Evolutionary conservation across 1,284 basidiomycete genomes (phyloP).

Genomic region (Boletus smithii): DNA sequence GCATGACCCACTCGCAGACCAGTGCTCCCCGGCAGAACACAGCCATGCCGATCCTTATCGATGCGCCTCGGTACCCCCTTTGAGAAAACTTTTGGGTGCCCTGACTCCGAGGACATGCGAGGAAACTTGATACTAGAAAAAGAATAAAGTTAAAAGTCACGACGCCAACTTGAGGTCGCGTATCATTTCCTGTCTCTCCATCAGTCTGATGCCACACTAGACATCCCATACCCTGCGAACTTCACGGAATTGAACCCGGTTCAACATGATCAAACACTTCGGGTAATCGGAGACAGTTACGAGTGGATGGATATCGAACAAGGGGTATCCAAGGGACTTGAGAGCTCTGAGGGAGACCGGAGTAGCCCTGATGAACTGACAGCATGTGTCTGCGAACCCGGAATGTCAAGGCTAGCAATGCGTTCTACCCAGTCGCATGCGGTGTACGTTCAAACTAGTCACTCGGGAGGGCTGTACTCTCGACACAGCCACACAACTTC

Average conservation of each 20-base stretch:
- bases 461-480: too few species aligned
- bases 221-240: constrained; percentile 1
- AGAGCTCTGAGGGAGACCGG: neutral
- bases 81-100: neutral
- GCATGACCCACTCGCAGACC: constrained; percentile 14
- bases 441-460: too few species aligned
- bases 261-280: constrained; percentile 24
- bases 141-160: constrained; percentile 21
- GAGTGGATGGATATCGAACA: neutral
- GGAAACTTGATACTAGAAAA: constrained; percentile 6
- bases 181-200: constrained; percentile 13
- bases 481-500: too few species aligned
- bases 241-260: constrained; percentile 11
- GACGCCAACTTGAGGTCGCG: constrained; percentile 14
- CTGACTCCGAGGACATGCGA: constrained; percentile 29
- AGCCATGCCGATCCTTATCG: constrained; percentile 29
- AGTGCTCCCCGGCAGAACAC: constrained; percentile 11
- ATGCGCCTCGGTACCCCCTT: constrained; percentile 26
- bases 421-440: too few species aligned
- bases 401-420: too few species aligned
- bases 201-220: constrained; percentile 17
- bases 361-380: neutral
- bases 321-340: neutral
- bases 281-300: constrained; percentile 8
- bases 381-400: too few species aligned